Evolutionary conservation across 2,329 filamentous ascomycete species (phyloP), one percentile per base, ranked within the genome.

Genomic region (Colletotrichum musae): DNA sequence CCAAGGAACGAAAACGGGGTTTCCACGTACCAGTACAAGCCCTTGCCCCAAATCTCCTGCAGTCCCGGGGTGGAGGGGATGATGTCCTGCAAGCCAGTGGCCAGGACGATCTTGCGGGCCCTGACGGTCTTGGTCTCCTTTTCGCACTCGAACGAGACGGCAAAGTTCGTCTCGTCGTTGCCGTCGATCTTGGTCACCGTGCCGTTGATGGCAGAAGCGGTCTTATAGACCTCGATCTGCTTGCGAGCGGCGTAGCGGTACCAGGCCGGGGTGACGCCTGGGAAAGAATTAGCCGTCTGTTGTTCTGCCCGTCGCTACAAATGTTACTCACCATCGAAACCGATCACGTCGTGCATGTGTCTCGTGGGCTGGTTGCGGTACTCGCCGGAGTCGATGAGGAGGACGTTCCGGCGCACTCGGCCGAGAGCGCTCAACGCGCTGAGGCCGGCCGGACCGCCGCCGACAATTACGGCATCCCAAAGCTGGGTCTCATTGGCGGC

Each of bases 261-360:
- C 71, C 84, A 87, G 0, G 84, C 83, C 0, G 87, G 87, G 2
- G 82, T 83, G 3, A 88, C 83, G 13, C 87, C 87, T 89, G 16
- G 18, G 3, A 12, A n/a, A 7, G 26, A 21, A 7, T 60, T 7
- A 69, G 64, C 15, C 7, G 51, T 10, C 12, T n/a, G 26, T 60
- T n/a, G n/a, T 18, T 13, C 39, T n/a, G 16, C 4, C 6, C 4
- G 7, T 13, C 3, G 7, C 0, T 9, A 1, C 9, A 15, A 18
- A 26, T n/a, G 7, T 10, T 16, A 53, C 75, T 71, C 74, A 89
- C 88, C 88, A 59, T 91, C 88, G 65, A 84, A 87, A 3, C 88
- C 88, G 28, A 90, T 80, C 0, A 91, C 85, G 74, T 91, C 89
- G 76, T 91, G 89, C 82, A 90, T 86, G 71, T 89, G 84, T 15